Evolutionary conservation across 129 eudicot species (phyloP), one percentile per base, ranked within the genome.

Genomic region (sunflower (Helianthus annuus)): DNA sequence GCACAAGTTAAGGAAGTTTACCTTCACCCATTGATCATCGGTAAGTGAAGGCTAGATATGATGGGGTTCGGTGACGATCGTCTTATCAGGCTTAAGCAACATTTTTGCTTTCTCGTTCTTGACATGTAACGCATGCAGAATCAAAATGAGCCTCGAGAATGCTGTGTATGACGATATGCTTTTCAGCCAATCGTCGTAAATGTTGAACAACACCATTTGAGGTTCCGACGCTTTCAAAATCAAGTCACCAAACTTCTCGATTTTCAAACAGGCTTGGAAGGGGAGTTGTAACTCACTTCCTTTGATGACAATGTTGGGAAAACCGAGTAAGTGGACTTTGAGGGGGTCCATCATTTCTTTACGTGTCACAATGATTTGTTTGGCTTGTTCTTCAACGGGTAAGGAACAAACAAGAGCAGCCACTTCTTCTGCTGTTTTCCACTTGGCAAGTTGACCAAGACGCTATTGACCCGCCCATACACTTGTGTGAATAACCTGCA

Each of bases 381-480:
- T 93, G 2, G 98, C 97, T 55, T 93, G 98, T 77, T 93, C 98
- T 68, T 93, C 98, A 72, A 90, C 99, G n/a, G 99, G 99, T 73
- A 95, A 80, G 5, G 99, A 95, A 17, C 99, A 85, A 19, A 95
- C 99, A 27, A 95, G 91, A 6, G 99, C 99, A 46, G 99, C 99
- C 17, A 95, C 99, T 83, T 95, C 99, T 82, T 95, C 99, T 36
- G 98, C 97, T 2, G 98, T 93, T n/a, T n/a, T n/a, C n/a, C n/a
- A n/a, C n/a, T n/a, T n/a, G n/a, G n/a, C n/a, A n/a, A n/a, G n/a
- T n/a, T n/a, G n/a, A n/a, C n/a, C n/a, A n/a, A n/a, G n/a, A n/a
- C n/a, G n/a, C n/a, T n/a, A n/a, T n/a, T n/a, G n/a, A n/a, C n/a
- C n/a, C n/a, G n/a, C n/a, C n/a, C n/a, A n/a, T n/a, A n/a, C n/a